Base-by-base conservation (phyloP, 192 early-diverging fungal genomes). In the Funneliformis mosseae region DNA sequence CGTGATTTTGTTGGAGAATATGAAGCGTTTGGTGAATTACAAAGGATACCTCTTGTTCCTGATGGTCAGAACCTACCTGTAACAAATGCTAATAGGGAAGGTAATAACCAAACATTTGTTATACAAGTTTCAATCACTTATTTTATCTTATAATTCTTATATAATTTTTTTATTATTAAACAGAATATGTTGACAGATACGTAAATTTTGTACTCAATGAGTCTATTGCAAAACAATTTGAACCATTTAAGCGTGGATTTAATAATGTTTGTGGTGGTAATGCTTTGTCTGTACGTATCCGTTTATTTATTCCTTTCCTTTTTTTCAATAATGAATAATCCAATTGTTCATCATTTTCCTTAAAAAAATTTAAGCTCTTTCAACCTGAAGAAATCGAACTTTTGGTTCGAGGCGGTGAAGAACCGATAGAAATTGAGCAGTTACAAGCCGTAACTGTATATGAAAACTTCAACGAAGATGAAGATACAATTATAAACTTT, bases 311-410 rank as follows among this genome's bases (percentile, higher is more conserved):
- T 76, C 38, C 21, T 38, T 41, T 39, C 66, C 62, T 74, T 82
- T 23, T 33, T 82, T 71, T 87, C 21, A 48, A 28, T 61, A 27
- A 45, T 12, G 1, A 50, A 42, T 9, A 27, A 3, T 4, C 25
- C 42, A 41, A 45, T 81, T 33, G 8, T n/a, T 10, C n/a, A 42
- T 4, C 76, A 33, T 25, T 21, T 27, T 61, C 5, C 27, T 33
- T 63, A 41, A 59, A 28, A n/a, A 48, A 28, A 39, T 48, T 88
- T 59, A 55, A 79, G 42, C 83, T 97, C 46, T 98, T 98, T 83
- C 87, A 94, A 82, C 92, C 97, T 8, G 95, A 96, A 85, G 97
- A 98, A 79, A 93, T 98, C 64, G 95, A 97, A 84, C 86, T 95
- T 77, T 85, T 97, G 41, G 93, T 98, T 39, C 89, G 95, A 76